These are phyloP conservation scores for Bacidia rubella DNA, from an alignment of 495 filamentous ascomycete species.

Conservation along the genomic window DNA sequence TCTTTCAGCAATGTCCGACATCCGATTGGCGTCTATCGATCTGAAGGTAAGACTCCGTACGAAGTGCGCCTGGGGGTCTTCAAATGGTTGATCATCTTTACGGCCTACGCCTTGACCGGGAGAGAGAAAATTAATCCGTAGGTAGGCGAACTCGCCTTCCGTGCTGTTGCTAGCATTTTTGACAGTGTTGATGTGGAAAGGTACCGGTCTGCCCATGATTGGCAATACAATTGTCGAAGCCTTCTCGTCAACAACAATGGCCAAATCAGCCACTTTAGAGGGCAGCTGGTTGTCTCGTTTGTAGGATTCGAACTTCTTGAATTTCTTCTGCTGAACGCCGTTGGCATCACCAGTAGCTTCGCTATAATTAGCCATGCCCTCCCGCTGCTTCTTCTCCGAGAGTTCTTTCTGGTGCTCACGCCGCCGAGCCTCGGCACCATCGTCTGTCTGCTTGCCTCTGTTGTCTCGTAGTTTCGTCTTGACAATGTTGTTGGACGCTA, in stretches of 20 bases:
- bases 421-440: slow-evolving; percentile 76
- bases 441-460: slow-evolving; percentile 68
- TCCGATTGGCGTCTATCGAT: slow-evolving; percentile 73
- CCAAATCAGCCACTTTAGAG: slow-evolving; percentile 62
- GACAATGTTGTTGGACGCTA: slow-evolving; percentile 83
- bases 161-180: slow-evolving; percentile 95
- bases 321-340: slow-evolving; percentile 85
- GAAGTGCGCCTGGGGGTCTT: slow-evolving; percentile 91
- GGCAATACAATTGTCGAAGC: slow-evolving; percentile 82
- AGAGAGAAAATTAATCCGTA: slow-evolving; percentile 94
- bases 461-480: slow-evolving; percentile 89
- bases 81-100: slow-evolving; percentile 97
- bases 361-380: slow-evolving; percentile 71
- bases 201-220: slow-evolving; percentile 94
- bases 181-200: slow-evolving; percentile 98
- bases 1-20: slow-evolving; percentile 75
- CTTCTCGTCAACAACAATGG: slow-evolving; percentile 80
- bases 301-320: slow-evolving; percentile 98
- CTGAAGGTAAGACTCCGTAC: slow-evolving; percentile 88
- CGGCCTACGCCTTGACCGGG: slow-evolving; percentile 94
- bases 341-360: slow-evolving; percentile 70
- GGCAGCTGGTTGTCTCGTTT: slow-evolving; percentile 96
- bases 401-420: slow-evolving; percentile 90
- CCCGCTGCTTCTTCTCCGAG: slow-evolving; percentile 71
- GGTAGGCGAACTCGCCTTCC: slow-evolving; percentile 83